Percentiles rank a stretch among this genome's conserved stretches.
Evolutionary conservation across 345 rosid species (phyloP).

Genomic region (Salix udensis): DNA sequence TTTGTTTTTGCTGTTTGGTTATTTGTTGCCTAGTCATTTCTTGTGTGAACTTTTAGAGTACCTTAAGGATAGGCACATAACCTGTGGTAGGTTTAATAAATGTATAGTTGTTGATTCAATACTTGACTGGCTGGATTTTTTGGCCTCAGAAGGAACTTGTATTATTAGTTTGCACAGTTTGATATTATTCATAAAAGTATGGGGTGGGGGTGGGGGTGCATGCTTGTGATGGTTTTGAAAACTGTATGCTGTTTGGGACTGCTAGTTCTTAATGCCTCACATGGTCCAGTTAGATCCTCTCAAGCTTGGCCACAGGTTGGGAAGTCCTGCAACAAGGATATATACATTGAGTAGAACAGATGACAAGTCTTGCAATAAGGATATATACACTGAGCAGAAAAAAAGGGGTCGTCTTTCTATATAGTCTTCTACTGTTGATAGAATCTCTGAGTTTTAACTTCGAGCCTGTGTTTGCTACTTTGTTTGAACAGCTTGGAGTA

Average conservation of each 20-base stretch:
- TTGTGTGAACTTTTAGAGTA: not conserved
- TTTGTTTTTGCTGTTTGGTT: not conserved
- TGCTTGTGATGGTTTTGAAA: not conserved
- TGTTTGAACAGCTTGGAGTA: constrained; percentile 78
- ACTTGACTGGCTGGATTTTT: no score
- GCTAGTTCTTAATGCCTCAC: constrained; percentile 1
- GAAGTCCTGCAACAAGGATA: not conserved
- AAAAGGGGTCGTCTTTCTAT: not conserved
- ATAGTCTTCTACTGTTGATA: not conserved
- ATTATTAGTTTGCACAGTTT: not conserved
- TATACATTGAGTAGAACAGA: not conserved
- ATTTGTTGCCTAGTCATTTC: not conserved
- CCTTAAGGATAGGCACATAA: not conserved
- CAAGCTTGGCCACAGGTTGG: not conserved
- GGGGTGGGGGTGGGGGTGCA: not conserved
- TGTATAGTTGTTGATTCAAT: not conserved
- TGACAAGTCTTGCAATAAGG: not conserved
- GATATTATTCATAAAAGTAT: not conserved
- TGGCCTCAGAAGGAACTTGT: not conserved
- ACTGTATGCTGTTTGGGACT: not conserved
- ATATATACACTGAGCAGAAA: not conserved
- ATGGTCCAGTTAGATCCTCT: not conserved
- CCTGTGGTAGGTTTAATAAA: not conserved
- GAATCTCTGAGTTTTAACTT: constrained; percentile 6
- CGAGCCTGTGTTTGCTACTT: constrained; percentile 5